Conservation (phyloP, 176 grass and related monocot genomes). For the Phyllostachys edulis region DNA sequence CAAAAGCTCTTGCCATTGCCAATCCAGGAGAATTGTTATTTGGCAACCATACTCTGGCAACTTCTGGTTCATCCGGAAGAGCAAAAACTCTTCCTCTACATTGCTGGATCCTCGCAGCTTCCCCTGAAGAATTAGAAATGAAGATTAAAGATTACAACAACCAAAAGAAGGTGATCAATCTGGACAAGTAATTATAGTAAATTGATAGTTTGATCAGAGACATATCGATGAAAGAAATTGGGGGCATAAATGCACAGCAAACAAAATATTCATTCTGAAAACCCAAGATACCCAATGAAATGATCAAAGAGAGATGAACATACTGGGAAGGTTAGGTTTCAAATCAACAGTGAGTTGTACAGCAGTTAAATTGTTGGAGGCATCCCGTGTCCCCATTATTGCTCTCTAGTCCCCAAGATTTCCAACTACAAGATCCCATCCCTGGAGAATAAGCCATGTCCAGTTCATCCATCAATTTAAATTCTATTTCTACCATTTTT, state of each 20-base stretch:
- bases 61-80: constrained; percentile 97
- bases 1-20: constrained; percentile 99
- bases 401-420: constrained; percentile 98
- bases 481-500: constrained; percentile 7
- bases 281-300: background rate
- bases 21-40: constrained; percentile 94
- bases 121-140: constrained; percentile 59
- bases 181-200: background rate
- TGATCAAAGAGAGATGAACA: constrained; percentile 9
- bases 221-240: background rate
- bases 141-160: constrained; percentile 27
- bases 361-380: constrained; percentile 79
- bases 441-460: constrained; percentile 62
- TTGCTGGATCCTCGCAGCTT: constrained; percentile 88
- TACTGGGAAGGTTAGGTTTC: constrained; percentile 99
- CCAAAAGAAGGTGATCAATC: background rate
- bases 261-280: background rate
- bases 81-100: constrained; percentile 96
- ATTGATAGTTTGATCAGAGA: constrained; percentile 14
- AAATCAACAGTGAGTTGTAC: constrained; percentile 97
- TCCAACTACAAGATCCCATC: constrained; percentile 89
- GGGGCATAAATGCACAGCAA: background rate
- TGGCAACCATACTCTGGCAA: constrained; percentile 95
- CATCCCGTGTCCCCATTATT: constrained; percentile 84
- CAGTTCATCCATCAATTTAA: constrained; percentile 36